Evolutionary conservation across 1,284 basidiomycete genomes (phyloP), one percentile per base, ranked within the genome.

Genomic region (Ganoderma resinaceum): DNA sequence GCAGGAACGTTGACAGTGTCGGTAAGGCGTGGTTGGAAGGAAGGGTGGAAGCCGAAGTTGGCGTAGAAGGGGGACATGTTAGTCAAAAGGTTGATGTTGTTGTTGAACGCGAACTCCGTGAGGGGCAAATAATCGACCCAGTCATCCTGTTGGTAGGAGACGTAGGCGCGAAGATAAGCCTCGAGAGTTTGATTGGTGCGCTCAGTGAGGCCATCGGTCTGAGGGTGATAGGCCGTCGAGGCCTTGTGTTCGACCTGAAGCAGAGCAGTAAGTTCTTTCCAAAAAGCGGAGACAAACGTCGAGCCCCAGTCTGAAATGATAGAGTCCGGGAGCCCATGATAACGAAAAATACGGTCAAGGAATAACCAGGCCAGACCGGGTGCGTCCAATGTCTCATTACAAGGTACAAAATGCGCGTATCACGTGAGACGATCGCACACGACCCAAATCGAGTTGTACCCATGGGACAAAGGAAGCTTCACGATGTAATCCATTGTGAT

Each of bases 1-100:
- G 63, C 67, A 18, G 70, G 67, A 31, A 72, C 67, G 16, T 52
- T 37, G 42, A 46, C 7, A 12, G 40, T 46, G 18, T 78, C 72
- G 33, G 77, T 73, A 68, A 78, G 61, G 5, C 16, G 18, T 3
- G 75, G 71, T 14, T 77, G 71, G 42, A 79, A 79, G 8, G 73
- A 65, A 0, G 79, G 77, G 61, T 81, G 75, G 62, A 70, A 83
- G 18, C 78, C 83, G n/a, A 77, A 71, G 63, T 82, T 80, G 46
- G 81, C 79, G 42, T 76, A 80, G 77, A 86, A 86, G 0, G 84
- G 85, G 1, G 84, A 77, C 57, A 78, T 74, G 6, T 87, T 86
- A 74, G 65, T 63, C 4, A 80, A 63, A 65, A 58, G 37, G 38
- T 63, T 77, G 6, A 65, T 62, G 33, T 64, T 35, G 55, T 83